Percentiles rank a stretch among this genome's conserved stretches.
These are phyloP conservation scores for Cryptosporidium felis DNA, from an alignment of 169 alveolate species.

Conservation along the genomic window DNA sequence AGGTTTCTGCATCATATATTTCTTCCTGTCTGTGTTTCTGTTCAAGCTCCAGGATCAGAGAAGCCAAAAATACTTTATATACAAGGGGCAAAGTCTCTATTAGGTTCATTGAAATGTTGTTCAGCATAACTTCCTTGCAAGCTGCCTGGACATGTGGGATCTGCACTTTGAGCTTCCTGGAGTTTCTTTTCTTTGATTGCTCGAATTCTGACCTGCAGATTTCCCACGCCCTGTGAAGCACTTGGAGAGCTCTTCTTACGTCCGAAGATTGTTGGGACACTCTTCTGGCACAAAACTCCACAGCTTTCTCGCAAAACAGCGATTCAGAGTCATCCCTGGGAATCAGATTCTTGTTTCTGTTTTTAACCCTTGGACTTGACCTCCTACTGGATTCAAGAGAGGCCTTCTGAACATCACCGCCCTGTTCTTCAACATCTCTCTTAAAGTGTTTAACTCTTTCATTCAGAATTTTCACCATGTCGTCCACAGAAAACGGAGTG, in stretches of 20 bases:
- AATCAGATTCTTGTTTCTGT: neutral
- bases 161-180: neutral
- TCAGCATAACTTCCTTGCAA: constrained; percentile 34
- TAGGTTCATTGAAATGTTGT: neutral
- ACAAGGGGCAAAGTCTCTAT: constrained; percentile 26
- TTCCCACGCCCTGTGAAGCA: constrained; percentile 63
- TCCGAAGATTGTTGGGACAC: constrained; percentile 66
- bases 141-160: constrained; percentile 55
- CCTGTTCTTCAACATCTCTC: neutral
- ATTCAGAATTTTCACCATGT: constrained; percentile 26
- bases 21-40: neutral
- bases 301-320: constrained; percentile 38
- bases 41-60: constrained; percentile 26
- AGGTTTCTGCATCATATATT: neutral
- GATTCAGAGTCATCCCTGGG: neutral
- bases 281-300: constrained; percentile 69
- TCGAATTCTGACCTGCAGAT: constrained; percentile 28
- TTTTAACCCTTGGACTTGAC: neutral
- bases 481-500: constrained; percentile 58
- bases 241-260: constrained; percentile 65
- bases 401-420: neutral
- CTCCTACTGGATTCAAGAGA: neutral
- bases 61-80: constrained; percentile 20
- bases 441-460: neutral
- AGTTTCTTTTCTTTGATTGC: neutral